Evolutionary conservation across 441 rosid genomes (phyloP).

Genomic region (Brassica balearica): DNA sequence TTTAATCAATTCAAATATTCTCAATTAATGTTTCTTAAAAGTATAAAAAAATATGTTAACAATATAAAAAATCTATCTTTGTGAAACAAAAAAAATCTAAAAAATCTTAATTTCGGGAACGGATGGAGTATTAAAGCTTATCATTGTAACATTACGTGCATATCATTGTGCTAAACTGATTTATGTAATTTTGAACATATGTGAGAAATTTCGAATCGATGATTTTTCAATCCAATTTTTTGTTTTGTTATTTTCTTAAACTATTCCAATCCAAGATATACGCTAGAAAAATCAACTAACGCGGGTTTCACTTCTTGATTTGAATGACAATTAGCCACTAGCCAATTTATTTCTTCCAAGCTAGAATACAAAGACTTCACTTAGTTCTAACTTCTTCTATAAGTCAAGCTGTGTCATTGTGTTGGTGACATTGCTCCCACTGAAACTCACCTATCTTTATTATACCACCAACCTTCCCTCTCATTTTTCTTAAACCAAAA

Average conservation of each 20-base stretch:
- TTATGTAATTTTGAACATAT: not conserved
- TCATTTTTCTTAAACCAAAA: not conserved
- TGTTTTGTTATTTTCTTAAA: no score
- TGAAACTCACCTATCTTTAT: not conserved
- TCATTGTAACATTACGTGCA: not conserved
- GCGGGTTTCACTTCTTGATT: not conserved
- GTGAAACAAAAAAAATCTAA: no score
- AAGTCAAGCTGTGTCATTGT: not conserved
- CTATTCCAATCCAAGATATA: not conserved
- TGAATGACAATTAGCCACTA: not conserved
- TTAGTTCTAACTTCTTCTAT: no score
- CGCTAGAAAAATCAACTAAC: not conserved
- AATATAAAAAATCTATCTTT: no score
- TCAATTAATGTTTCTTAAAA: no score
- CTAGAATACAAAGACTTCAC: not conserved
- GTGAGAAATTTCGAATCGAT: not conserved
- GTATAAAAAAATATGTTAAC: no score
- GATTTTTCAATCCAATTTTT: not conserved
- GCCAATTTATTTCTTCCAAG: not conserved
- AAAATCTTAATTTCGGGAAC: no score
- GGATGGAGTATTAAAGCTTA: no score
- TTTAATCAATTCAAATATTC: no score
- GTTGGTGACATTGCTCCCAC: not conserved
- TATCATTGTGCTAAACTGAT: not conserved
- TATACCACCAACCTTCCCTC: not conserved